Evolutionary conservation across 768 basidiomycete species (phyloP).

Genomic region (Pholiota microspora): DNA sequence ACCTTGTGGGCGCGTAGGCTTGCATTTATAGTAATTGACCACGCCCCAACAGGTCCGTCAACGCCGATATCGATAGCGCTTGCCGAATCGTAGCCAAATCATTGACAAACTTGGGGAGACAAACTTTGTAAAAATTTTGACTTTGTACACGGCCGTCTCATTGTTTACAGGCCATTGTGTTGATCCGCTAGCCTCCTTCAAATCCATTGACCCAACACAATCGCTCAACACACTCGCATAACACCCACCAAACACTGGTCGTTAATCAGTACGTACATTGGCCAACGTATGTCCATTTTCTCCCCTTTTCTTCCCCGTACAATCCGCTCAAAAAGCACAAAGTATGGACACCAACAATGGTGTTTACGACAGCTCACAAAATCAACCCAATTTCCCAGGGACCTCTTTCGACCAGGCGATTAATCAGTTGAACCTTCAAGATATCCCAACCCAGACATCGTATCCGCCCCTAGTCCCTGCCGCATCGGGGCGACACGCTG

Average conservation of each 20-base stretch:
- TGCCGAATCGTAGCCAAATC: neutral
- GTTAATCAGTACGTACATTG: neutral
- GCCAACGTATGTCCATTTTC: neutral
- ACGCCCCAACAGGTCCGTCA: neutral
- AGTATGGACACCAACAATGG: neutral
- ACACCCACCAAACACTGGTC: neutral
- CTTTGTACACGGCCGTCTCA: too few species aligned
- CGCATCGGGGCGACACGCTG: neutral
- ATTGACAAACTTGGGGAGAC: neutral
- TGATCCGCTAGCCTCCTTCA: neutral
- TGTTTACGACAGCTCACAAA: neutral
- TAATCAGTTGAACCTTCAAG: neutral
- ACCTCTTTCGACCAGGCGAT: neutral
- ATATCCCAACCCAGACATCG: neutral
- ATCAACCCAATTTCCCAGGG: neutral
- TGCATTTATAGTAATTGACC: neutral
- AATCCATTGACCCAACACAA: too few species aligned
- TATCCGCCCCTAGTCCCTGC: neutral
- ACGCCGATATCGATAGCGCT: neutral
- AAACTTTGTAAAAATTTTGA: neutral
- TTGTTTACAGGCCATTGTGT: conserved; percentile 5
- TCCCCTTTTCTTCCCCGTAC: neutral
- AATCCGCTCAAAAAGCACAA: neutral
- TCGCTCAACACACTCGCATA: neutral
- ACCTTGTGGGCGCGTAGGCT: neutral